Conservation (phyloP, 192 early-diverging fungal genomes). For the Entrophospora sp. region DNA sequence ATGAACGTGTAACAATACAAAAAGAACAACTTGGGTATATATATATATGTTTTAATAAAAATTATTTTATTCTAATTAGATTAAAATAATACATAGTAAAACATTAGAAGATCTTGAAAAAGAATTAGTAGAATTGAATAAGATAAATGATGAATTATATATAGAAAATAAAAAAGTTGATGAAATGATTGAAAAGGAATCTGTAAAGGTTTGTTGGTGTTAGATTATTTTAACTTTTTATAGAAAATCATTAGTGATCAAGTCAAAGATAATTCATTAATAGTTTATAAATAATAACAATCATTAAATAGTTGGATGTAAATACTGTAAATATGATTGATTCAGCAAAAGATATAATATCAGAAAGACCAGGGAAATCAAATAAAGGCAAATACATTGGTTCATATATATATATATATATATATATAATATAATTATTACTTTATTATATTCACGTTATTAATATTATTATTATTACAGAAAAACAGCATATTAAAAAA, state of each 20-base stretch:
- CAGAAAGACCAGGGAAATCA: too few relatives aligned
- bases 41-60: too few relatives aligned
- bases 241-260: too few relatives aligned
- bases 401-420: too few relatives aligned
- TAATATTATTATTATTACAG: too few relatives aligned
- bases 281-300: too few relatives aligned
- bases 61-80: too few relatives aligned
- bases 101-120: neutral
- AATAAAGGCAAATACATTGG: too few relatives aligned
- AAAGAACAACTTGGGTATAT: neutral
- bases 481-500: neutral
- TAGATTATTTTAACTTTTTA: neutral
- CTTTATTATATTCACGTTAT: neutral
- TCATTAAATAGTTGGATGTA: neutral
- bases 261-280: too few relatives aligned
- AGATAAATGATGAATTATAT: constrained; percentile 6
- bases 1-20: neutral
- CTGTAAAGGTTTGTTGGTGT: constrained; percentile 8
- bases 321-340: neutral
- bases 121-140: neutral
- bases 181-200: neutral
- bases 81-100: too few relatives aligned
- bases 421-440: neutral
- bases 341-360: neutral
- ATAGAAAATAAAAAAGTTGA: neutral